Percentiles rank a stretch among this genome's conserved stretches.
These are phyloP conservation scores for Apiospora saccharicola DNA, from an alignment of 2,329 filamentous ascomycete genomes.

Conservation along the genomic window DNA sequence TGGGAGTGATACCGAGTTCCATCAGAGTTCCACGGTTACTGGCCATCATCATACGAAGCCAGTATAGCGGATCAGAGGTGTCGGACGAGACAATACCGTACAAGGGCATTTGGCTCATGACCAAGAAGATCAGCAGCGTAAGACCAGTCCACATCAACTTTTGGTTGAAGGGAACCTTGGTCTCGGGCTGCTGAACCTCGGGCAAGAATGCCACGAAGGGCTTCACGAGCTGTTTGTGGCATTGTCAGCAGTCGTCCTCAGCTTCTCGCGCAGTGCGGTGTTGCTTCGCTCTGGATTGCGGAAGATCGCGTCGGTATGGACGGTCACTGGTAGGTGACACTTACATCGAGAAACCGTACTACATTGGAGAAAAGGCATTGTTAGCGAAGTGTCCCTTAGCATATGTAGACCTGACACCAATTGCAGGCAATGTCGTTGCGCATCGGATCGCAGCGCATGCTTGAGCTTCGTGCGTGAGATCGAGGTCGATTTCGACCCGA, in stretches of 20 bases:
- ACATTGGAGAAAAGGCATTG: conserved; percentile 35
- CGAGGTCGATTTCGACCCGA: not conserved
- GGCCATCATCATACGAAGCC: conserved; percentile 99
- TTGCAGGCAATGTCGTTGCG: not conserved
- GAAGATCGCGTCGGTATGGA: conserved; percentile 4
- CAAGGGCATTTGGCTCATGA: conserved; percentile 98
- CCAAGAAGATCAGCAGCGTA: conserved; percentile 97
- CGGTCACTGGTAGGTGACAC: conserved; percentile 15
- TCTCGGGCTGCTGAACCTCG: conserved; percentile 98
- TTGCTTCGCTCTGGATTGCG: not conserved
- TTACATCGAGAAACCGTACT: conserved; percentile 95
- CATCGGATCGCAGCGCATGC: not conserved
- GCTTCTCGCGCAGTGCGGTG: not conserved
- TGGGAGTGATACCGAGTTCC: conserved; percentile 97
- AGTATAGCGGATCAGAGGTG: conserved; percentile 98
- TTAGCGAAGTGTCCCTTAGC: conserved; percentile 24
- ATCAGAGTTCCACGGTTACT: conserved; percentile 97
- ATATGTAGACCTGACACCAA: not conserved
- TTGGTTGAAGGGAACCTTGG: conserved; percentile 99
- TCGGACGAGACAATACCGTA: conserved; percentile 99
- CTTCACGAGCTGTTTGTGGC: conserved; percentile 77
- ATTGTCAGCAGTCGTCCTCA: conserved; percentile 12
- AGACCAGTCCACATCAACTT: conserved; percentile 95
- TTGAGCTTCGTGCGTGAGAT: conserved; percentile 3
- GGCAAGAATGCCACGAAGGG: conserved; percentile 99